phyloP scores from a whole-genome alignment of 768 basidiomycete genomes.

The Macrocybe gigantea region DNA sequence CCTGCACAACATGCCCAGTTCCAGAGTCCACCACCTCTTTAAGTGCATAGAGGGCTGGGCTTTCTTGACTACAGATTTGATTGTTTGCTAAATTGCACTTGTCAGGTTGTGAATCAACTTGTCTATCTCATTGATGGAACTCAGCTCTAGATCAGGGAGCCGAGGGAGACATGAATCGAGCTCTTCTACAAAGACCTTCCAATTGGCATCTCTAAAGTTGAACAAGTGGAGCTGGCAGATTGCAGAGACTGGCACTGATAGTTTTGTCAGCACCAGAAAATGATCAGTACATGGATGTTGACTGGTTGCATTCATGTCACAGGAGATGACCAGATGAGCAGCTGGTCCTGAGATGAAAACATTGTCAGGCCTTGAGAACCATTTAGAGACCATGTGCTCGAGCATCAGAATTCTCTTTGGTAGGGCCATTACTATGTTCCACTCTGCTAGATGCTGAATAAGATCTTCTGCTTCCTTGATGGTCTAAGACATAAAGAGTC shows the following conservation, averaged over 20 bases:
- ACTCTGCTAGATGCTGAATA: slow-evolving; percentile 18
- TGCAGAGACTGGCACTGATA: slow-evolving; percentile 14
- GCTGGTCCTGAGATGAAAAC: slow-evolving; percentile 25
- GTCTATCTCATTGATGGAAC: slow-evolving; percentile 1
- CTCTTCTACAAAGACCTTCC: slow-evolving; percentile 19
- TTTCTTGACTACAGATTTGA: slow-evolving; percentile 12
- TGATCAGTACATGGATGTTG: slow-evolving; percentile 30
- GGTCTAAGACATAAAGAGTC: too few species aligned
- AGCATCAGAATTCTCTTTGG: slow-evolving; percentile 29
- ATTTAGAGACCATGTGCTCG: slow-evolving; percentile 16
- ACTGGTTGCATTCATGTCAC: slow-evolving; percentile 12
- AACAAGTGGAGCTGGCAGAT: not conserved
- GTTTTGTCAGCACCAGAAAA: slow-evolving; percentile 24
- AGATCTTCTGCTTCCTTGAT: slow-evolving; percentile 20
- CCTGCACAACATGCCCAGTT: slow-evolving; percentile 15
- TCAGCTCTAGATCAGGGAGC: not conserved
- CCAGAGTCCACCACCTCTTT: slow-evolving; percentile 28
- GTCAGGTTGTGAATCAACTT: slow-evolving; percentile 5
- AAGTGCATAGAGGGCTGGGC: slow-evolving; percentile 12
- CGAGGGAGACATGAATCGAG: slow-evolving; percentile 7
- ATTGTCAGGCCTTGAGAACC: slow-evolving; percentile 36
- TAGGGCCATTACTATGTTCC: slow-evolving; percentile 27
- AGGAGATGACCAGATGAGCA: slow-evolving; percentile 15
- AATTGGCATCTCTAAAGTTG: slow-evolving; percentile 25
- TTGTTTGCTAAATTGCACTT: slow-evolving; percentile 9